Evolutionary conservation across 495 filamentous ascomycete genomes (phyloP).

Genomic region (Terfezia claveryi): DNA sequence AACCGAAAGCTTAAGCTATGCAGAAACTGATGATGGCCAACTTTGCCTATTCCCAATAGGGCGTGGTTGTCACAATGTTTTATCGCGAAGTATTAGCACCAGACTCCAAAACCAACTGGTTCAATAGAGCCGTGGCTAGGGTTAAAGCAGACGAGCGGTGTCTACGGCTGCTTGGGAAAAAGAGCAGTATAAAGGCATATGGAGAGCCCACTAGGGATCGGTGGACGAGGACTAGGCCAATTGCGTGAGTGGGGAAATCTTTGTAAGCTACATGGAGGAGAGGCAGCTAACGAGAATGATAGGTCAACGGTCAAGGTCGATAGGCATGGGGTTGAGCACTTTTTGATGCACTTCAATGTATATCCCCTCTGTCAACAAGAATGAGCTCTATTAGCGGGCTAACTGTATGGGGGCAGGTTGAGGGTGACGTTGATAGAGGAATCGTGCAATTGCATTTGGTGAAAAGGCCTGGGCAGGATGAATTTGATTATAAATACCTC

Average conservation of each 20-base stretch:
- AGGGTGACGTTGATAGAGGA: constrained; percentile 57
- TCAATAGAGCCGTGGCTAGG: constrained; percentile 65
- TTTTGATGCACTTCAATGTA: constrained; percentile 78
- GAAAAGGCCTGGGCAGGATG: constrained; percentile 35
- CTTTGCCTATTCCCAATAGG: constrained; percentile 25
- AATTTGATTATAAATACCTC: constrained; percentile 64
- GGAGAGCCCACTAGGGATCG: constrained; percentile 64
- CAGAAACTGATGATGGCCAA: too few species aligned
- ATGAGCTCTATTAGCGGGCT: neutral
- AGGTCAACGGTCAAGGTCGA: constrained; percentile 50
- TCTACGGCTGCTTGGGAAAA: constrained; percentile 49
- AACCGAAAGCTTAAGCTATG: too few species aligned
- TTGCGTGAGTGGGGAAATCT: constrained; percentile 38
- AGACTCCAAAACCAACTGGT: constrained; percentile 66
- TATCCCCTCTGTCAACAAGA: constrained; percentile 3
- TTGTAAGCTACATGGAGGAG: neutral
- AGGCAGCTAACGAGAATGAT: neutral
- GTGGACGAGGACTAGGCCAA: constrained; percentile 67
- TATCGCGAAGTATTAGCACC: constrained; percentile 73
- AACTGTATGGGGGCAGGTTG: constrained; percentile 32
- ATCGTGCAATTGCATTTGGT: constrained; percentile 57
- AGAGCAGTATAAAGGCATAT: constrained; percentile 54
- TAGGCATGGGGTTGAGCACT: constrained; percentile 50
- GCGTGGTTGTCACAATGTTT: constrained; percentile 52
- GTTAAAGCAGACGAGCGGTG: constrained; percentile 52